Evolutionary conservation across 495 filamentous ascomycete species (phyloP).

Genomic region (Glonium stellatum): DNA sequence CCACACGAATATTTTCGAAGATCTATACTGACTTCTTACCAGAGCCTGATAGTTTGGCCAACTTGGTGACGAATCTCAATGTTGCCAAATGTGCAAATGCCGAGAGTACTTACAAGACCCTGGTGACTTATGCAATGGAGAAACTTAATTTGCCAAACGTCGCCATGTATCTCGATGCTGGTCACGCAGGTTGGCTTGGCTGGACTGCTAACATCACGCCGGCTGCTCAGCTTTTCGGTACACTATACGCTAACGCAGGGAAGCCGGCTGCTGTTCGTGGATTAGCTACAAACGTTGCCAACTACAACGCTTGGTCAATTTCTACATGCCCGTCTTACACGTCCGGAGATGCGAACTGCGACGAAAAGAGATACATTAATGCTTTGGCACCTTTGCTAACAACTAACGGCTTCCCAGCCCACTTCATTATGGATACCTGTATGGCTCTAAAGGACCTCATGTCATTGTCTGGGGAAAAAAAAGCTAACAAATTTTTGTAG

Average conservation of each 20-base stretch:
- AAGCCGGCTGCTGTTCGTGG: constrained; percentile 62
- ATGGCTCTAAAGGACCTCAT: too few relatives aligned
- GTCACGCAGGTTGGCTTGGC: constrained; percentile 76
- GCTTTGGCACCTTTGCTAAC: constrained; percentile 57
- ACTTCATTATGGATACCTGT: constrained; percentile 62
- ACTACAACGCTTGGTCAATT: constrained; percentile 54
- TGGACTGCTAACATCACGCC: constrained; percentile 71
- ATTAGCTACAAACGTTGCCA: constrained; percentile 70
- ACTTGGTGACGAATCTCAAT: constrained; percentile 69
- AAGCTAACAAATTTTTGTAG: neutral
- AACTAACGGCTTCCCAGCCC: constrained; percentile 57
- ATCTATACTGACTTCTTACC: constrained; percentile 40
- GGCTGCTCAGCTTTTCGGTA: constrained; percentile 60
- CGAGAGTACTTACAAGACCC: constrained; percentile 57
- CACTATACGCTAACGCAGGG: constrained; percentile 59
- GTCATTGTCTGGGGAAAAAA: too few relatives aligned
- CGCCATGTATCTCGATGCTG: constrained; percentile 76
- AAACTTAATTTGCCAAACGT: constrained; percentile 70
- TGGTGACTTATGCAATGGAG: constrained; percentile 65
- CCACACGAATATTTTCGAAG: too few relatives aligned
- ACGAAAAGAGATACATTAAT: constrained; percentile 68
- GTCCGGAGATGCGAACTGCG: constrained; percentile 32
- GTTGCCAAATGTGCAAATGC: constrained; percentile 55
- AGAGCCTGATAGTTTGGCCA: constrained; percentile 75
- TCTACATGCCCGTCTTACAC: neutral